Evolutionary conservation across 108 stramenopile species (phyloP).

Genomic region (Stephanodiscus minutulus): DNA sequence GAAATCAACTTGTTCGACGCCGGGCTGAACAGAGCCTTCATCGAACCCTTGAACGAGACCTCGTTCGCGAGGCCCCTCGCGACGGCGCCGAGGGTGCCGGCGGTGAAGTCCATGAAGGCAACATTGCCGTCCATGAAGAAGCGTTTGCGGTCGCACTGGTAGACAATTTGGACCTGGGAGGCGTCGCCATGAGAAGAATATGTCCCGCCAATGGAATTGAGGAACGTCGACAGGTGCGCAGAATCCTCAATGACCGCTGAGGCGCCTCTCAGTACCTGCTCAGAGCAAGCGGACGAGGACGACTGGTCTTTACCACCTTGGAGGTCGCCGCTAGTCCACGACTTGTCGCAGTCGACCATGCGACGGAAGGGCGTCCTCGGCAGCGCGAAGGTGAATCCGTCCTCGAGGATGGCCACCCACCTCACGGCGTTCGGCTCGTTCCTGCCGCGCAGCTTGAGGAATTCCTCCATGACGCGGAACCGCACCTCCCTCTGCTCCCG

Average conservation of each 20-base stretch:
- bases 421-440: conserved; percentile 72
- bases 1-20: conserved; percentile 86
- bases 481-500: conserved; percentile 82
- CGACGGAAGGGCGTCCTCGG: conserved; percentile 67
- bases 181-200: background rate
- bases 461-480: conserved; percentile 85
- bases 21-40: conserved; percentile 72
- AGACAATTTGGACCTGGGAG: conserved; percentile 48
- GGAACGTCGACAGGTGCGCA: conserved; percentile 48
- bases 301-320: conserved; percentile 3
- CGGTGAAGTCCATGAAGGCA: conserved; percentile 73
- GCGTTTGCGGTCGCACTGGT: conserved; percentile 69
- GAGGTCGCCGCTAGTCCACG: conserved; percentile 7
- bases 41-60: conserved; percentile 60
- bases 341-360: conserved; percentile 50
- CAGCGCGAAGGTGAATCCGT: conserved; percentile 72
- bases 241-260: conserved; percentile 75
- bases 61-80: conserved; percentile 52
- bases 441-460: conserved; percentile 76
- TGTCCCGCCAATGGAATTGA: conserved; percentile 53
- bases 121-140: conserved; percentile 83
- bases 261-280: conserved; percentile 70
- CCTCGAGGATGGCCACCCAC: conserved; percentile 85
- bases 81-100: conserved; percentile 54
- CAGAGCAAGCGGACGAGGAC: conserved; percentile 26